Evolutionary conservation across 305 asterid genomes (phyloP).

Genomic region (Ajuga reptans): DNA sequence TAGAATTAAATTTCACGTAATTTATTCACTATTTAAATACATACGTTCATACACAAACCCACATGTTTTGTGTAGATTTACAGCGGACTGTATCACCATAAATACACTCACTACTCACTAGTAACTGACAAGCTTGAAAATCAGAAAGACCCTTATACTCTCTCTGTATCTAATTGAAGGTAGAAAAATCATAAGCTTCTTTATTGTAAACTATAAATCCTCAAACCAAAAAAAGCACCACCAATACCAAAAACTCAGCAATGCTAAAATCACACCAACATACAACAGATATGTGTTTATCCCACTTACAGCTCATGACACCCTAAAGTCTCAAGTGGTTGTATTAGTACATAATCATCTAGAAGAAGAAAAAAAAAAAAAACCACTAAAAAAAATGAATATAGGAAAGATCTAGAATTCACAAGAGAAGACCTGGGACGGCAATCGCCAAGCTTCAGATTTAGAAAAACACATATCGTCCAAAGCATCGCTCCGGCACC

Average conservation of each 20-base stretch:
- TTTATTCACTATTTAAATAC: too few relatives aligned
- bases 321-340: background rate
- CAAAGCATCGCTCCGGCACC: conserved; percentile 54
- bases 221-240: background rate
- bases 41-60: too few relatives aligned
- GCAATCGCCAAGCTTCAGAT: conserved; percentile 51
- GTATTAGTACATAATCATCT: background rate
- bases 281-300: background rate
- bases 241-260: background rate
- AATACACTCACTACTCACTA: too few relatives aligned
- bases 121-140: too few relatives aligned
- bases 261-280: background rate
- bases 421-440: conserved; percentile 52
- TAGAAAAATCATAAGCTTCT: background rate
- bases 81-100: too few relatives aligned
- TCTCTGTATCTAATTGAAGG: background rate
- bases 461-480: conserved; percentile 53
- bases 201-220: background rate
- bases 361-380: background rate
- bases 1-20: too few relatives aligned
- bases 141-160: too few relatives aligned
- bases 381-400: too few relatives aligned
- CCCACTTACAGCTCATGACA: background rate
- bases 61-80: too few relatives aligned
- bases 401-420: conserved; percentile 21